Conservation (phyloP, 345 rosid genomes). For the Eucalyptus fibrosa region DNA sequence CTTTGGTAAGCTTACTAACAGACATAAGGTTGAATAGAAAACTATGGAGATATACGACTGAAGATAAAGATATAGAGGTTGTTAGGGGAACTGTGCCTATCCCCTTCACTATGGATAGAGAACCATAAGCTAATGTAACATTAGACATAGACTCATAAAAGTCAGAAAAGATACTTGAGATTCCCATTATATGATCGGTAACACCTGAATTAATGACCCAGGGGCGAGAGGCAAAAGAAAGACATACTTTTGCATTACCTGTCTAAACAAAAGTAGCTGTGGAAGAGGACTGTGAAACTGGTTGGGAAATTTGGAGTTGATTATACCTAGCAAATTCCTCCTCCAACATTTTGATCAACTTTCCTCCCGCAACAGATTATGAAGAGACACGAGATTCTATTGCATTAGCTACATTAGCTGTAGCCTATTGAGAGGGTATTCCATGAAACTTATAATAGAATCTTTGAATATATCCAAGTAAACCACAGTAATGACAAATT, state of each 20-base stretch:
- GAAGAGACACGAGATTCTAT: background rate
- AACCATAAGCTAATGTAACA: background rate
- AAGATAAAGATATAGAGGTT: background rate
- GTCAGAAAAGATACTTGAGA: too few species aligned
- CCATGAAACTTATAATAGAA: background rate
- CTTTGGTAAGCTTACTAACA: background rate
- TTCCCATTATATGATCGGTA: background rate
- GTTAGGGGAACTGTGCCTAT: background rate
- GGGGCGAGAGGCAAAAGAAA: background rate
- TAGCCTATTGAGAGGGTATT: background rate
- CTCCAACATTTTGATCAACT: too few species aligned
- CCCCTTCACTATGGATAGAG: too few species aligned
- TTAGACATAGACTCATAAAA: background rate
- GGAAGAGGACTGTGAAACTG: background rate
- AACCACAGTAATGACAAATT: background rate
- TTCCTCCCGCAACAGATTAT: background rate
- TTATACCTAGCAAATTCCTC: background rate
- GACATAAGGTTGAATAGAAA: background rate
- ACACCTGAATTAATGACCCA: background rate
- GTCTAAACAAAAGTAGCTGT: background rate
- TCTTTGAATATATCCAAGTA: background rate
- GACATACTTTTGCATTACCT: background rate
- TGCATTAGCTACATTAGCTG: background rate
- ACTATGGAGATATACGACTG: background rate
- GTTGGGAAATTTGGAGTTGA: background rate